phyloP scores from a whole-genome alignment of 78 protist genomes.

The Bodo saltans region DNA sequence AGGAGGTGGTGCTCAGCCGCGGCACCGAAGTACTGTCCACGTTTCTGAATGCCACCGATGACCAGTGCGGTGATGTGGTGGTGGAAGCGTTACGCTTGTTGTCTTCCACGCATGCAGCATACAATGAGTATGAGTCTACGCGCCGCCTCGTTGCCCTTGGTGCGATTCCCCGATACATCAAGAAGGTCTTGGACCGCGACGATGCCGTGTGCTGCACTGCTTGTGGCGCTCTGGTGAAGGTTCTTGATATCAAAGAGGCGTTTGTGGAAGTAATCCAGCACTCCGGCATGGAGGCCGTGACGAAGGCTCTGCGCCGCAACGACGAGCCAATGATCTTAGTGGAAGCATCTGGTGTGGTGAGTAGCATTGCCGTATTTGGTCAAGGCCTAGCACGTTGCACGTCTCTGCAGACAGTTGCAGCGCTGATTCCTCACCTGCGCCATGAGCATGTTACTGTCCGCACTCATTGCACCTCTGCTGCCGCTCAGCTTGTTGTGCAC shows the following conservation, averaged over 20 bases:
- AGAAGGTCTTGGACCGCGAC: neutral
- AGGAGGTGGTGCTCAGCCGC: neutral
- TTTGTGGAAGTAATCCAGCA: neutral
- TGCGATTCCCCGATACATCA: neutral
- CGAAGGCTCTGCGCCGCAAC: neutral
- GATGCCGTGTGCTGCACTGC: neutral
- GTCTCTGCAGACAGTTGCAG: neutral
- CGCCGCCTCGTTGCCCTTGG: neutral
- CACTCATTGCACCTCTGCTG: neutral
- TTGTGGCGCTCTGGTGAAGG: neutral
- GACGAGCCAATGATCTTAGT: neutral
- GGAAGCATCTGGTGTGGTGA: neutral
- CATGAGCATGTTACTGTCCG: neutral
- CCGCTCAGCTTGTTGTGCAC: neutral
- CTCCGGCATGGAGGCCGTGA: neutral
- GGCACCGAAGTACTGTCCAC: neutral
- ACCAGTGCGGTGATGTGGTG: neutral
- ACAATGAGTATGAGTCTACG: neutral
- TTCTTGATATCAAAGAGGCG: conserved; percentile 18
- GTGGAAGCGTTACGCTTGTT: neutral
- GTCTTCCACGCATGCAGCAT: neutral
- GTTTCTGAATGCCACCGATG: neutral
- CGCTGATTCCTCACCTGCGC: neutral
- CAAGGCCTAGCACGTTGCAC: neutral
- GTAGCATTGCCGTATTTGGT: neutral